These are phyloP conservation scores for Funneliformis caledonium DNA, from an alignment of 371 early-diverging fungal species.

Conservation along the genomic window DNA sequence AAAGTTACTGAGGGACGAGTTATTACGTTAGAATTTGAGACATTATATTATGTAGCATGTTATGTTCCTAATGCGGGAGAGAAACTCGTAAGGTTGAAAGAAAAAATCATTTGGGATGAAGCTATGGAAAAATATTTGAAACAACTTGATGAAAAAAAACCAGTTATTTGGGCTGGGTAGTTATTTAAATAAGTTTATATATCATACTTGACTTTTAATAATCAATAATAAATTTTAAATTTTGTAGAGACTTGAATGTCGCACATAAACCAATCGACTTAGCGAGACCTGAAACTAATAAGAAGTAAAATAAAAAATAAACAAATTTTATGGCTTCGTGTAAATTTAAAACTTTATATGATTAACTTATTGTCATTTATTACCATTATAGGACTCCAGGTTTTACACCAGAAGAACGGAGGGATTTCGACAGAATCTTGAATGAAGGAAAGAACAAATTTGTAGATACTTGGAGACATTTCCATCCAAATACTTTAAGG, in stretches of 20 bases:
- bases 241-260: constrained; percentile 80
- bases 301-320: constrained; percentile 46
- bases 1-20: constrained; percentile 64
- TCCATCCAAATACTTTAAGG: constrained; percentile 67
- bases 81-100: constrained; percentile 68
- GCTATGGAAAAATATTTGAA: constrained; percentile 72
- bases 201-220: neutral
- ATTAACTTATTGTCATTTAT: neutral
- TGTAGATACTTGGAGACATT: constrained; percentile 81
- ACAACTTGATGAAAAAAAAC: constrained; percentile 70
- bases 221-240: neutral
- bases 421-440: constrained; percentile 70
- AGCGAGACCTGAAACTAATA: constrained; percentile 80
- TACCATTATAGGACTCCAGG: constrained; percentile 68
- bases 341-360: neutral
- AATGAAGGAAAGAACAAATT: constrained; percentile 51
- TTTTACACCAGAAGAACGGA: constrained; percentile 85
- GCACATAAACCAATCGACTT: constrained; percentile 84
- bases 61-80: constrained; percentile 88
- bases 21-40: constrained; percentile 71
- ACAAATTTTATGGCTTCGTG: neutral
- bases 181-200: neutral
- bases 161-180: constrained; percentile 84
- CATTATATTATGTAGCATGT: constrained; percentile 71
- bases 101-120: constrained; percentile 69